Evolutionary conservation across 352 stramenopile species (phyloP).

Genomic region (Phytophthora litchii): DNA sequence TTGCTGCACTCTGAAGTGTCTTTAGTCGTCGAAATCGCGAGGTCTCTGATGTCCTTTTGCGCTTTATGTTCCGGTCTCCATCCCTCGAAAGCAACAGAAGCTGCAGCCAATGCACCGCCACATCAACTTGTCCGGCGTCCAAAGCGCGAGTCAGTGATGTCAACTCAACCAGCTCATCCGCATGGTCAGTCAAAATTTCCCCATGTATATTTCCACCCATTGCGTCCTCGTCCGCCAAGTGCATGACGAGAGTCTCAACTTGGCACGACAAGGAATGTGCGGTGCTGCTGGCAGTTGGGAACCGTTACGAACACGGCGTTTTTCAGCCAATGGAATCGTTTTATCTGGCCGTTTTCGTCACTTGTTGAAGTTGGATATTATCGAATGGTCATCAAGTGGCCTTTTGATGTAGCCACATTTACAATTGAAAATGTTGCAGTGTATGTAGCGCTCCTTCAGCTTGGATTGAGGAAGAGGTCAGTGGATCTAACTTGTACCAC

Average conservation of each 20-base stretch:
- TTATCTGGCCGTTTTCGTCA: too few relatives aligned
- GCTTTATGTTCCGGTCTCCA: background rate
- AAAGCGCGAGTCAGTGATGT: slow-evolving; percentile 29
- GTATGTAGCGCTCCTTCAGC: too few relatives aligned
- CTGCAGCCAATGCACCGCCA: slow-evolving; percentile 45
- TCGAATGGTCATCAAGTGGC: background rate
- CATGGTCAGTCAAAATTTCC: background rate
- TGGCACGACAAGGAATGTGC: too few relatives aligned
- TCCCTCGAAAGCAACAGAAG: slow-evolving; percentile 30
- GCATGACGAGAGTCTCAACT: slow-evolving; percentile 1
- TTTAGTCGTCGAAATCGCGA: slow-evolving; percentile 15
- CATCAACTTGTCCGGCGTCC: slow-evolving; percentile 42
- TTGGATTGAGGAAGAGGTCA: too few relatives aligned
- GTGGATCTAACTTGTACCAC: too few relatives aligned
- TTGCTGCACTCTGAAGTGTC: slow-evolving; percentile 19
- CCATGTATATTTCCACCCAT: slow-evolving; percentile 28
- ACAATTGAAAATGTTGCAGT: too few relatives aligned
- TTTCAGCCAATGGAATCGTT: slow-evolving; percentile 16
- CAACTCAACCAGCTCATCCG: background rate
- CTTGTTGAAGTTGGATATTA: background rate
- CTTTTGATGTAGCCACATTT: too few relatives aligned
- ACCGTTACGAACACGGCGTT: slow-evolving; percentile 21
- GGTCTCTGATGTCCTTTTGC: background rate
- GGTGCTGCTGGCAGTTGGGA: slow-evolving; percentile 10
- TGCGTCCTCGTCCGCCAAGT: background rate